Conservation (phyloP, 805 yeast genomes). For the Yarrowia sp. region DNA sequence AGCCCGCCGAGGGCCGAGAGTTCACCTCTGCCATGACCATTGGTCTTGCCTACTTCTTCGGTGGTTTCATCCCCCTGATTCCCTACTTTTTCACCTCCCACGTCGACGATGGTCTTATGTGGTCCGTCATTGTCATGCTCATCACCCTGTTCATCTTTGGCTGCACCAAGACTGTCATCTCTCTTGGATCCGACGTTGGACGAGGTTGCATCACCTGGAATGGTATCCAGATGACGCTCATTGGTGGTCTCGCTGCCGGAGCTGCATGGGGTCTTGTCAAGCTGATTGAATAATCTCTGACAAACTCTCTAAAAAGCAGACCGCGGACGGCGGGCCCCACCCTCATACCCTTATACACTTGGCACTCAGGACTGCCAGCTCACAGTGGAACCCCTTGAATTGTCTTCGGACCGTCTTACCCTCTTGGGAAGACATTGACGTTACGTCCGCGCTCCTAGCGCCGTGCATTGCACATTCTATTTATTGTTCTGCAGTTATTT, state of each 20-base stretch:
- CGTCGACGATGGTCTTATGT: conserved; percentile 77
- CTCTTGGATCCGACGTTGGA: conserved; percentile 83
- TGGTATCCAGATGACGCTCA: conserved; percentile 90
- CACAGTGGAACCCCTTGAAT: conserved; percentile 11
- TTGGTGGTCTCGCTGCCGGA: conserved; percentile 97
- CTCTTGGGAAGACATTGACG: conserved; percentile 8
- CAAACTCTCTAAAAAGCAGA: neutral
- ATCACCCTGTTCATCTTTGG: conserved; percentile 89
- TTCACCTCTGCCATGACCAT: conserved; percentile 86
- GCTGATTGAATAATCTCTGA: conserved; percentile 60
- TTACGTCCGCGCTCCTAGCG: conserved; percentile 38
- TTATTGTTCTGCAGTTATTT: conserved; percentile 39
- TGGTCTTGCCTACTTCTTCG: conserved; percentile 85
- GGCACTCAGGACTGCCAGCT: conserved; percentile 32
- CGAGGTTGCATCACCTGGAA: conserved; percentile 58
- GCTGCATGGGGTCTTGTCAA: conserved; percentile 94
- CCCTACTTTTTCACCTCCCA: conserved; percentile 86
- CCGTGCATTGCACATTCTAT: conserved; percentile 28
- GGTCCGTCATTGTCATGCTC: conserved; percentile 80
- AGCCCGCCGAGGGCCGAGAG: conserved; percentile 93
- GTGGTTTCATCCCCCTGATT: conserved; percentile 88
- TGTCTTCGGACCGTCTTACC: conserved; percentile 23
- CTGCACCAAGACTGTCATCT: conserved; percentile 78
- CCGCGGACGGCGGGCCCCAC: conserved; percentile 22
- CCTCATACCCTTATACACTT: conserved; percentile 8